Evolutionary conservation across 768 basidiomycete species (phyloP).

Genomic region (Boletus reticulatus): DNA sequence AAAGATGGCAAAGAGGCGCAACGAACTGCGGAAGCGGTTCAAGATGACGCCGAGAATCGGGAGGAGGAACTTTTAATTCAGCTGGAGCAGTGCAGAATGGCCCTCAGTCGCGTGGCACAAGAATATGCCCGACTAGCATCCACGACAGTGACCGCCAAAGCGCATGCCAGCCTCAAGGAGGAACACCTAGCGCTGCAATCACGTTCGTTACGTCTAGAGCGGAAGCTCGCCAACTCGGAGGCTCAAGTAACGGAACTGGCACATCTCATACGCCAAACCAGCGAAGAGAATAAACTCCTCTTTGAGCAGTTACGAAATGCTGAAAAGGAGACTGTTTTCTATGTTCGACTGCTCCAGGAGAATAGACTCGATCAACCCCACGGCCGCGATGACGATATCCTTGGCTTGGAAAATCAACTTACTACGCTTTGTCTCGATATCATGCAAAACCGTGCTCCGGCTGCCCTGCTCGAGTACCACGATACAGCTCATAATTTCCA

Average conservation of each 20-base stretch:
- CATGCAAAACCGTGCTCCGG: conserved; percentile 8
- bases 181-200: conserved; percentile 40
- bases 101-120: conserved; percentile 47
- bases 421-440: conserved; percentile 17
- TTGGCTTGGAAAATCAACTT: conserved; percentile 18
- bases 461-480: conserved; percentile 13
- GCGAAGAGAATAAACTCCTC: conserved; percentile 51
- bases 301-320: conserved; percentile 14
- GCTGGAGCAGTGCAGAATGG: conserved; percentile 47
- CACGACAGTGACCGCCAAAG: conserved; percentile 37
- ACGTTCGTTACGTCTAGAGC: conserved; percentile 53
- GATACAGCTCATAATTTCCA: conserved; percentile 37
- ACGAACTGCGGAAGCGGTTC: conserved; percentile 30
- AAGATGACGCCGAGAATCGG: conserved; percentile 33
- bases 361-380: background rate
- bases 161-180: conserved; percentile 39
- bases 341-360: conserved; percentile 10
- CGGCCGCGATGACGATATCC: background rate
- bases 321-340: conserved; percentile 17
- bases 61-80: conserved; percentile 49
- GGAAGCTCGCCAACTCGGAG: conserved; percentile 67
- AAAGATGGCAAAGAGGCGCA: conserved; percentile 37
- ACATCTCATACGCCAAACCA: conserved; percentile 55
- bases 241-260: conserved; percentile 65
- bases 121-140: conserved; percentile 54